phyloP scores from a whole-genome alignment of 179 eudicot genomes.

The Carnegiea gigantea region DNA sequence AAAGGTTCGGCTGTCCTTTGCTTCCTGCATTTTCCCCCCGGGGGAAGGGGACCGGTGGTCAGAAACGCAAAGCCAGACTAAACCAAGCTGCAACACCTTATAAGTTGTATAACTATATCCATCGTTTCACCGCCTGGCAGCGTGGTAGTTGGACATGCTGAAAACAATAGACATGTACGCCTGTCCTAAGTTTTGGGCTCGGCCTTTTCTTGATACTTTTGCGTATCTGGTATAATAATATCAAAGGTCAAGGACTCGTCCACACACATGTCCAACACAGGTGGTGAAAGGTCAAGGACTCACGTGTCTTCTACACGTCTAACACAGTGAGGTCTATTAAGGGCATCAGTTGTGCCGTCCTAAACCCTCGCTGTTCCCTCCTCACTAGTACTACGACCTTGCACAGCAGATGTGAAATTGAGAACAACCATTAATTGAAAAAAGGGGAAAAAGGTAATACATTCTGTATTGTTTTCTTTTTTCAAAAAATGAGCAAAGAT shows the following conservation, averaged over 20 bases:
- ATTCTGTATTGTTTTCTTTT: too few relatives aligned
- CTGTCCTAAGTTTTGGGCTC: too few relatives aligned
- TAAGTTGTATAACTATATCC: too few relatives aligned
- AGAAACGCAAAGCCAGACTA: background rate
- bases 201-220: too few relatives aligned
- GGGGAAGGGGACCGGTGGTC: background rate
- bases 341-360: background rate
- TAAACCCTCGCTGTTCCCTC: background rate
- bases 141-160: too few relatives aligned
- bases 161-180: too few relatives aligned
- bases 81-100: background rate
- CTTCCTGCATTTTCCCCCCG: constrained; percentile 50
- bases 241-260: background rate
- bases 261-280: background rate
- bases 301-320: too few relatives aligned
- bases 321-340: background rate
- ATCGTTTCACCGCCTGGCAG: too few relatives aligned
- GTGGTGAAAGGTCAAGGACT: background rate
- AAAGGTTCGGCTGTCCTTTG: constrained; percentile 74
- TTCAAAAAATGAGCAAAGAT: background rate
- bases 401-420: background rate
- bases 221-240: too few relatives aligned
- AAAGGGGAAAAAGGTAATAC: too few relatives aligned
- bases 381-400: background rate
- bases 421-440: background rate